Evolutionary conservation across 257 asterid genomes (phyloP), one percentile per base, ranked within the genome.

Genomic region (Pogostemon cablin): DNA sequence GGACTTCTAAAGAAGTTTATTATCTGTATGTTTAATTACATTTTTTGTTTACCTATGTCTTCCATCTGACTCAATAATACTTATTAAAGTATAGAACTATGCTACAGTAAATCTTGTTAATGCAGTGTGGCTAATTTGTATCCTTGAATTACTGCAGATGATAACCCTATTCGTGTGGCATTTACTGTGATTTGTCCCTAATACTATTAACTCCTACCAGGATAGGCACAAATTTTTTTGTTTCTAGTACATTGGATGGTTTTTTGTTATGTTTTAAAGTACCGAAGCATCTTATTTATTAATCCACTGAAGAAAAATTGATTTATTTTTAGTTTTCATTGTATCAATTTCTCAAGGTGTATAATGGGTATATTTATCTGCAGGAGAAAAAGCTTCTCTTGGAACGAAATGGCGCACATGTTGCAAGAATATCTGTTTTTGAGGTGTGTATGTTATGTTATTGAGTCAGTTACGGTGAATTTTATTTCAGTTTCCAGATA

Each of bases 331-430:
- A 25, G 57, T 71, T 70, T 43, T 63, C 40, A 50, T 10, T 47
- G 10, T 64, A 52, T 68, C 50, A 59, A 10, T 62, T 11, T 71
- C 47, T 17, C 52, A 41, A 46, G 67, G 34, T 69, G 71, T 61
- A 75, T 41, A 34, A 72, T 37, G 66, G 47, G 39, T 47, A 15
- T 74, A 41, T 48, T 67, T 56, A 77, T 84, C 59, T 79, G 44
- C 93, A 93, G 98, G 98, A 81, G 86, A 91, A 86, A 77, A 95
- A 86, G 83, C 91, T 95, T 81, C 93, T 95, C 54, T 71, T 95
- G 87, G 99, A 95, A 59, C 89, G 71, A 78, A 81, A 84, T 41
- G 99, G 96, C 75, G 93, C 99, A 42, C 97, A 82, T 81, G 80
- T 84, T 79, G 98, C 95, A 10, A 84, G 99, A 77, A 81, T 95